Base-by-base conservation (phyloP, 2,329 filamentous ascomycete species). In the Claviceps sp. region DNA sequence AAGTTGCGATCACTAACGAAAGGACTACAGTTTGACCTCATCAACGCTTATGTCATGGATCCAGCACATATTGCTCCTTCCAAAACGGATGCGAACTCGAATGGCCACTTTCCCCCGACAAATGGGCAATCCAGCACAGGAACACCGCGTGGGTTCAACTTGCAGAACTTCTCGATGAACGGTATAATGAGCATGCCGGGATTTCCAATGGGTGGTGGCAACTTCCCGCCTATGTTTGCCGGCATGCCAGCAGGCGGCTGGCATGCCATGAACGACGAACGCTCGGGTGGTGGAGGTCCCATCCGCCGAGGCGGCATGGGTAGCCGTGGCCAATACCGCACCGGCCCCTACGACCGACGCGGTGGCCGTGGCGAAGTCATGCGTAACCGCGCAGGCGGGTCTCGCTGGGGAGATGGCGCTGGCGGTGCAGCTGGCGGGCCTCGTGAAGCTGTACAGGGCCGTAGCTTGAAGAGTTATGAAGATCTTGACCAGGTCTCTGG, bases 391-490 rank as follows among this genome's bases (percentile, higher is more conserved):
- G 64, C 69, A 47, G 73, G 76, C 50, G 60, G 70, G 60, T 80
- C 80, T 38, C 75, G 82, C 58, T 87, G 84, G 78, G 84, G 85
- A 43, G 86, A 89, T 57, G 85, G 84, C 26, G 86, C 87, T 48
- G 85, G 86, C 41, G 85, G 80, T 24, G 82, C 85, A 38, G 82
- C 85, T 2, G 84, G 90, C 55, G 90, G 89, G 0, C 91, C 93
- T 19, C 80, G 87, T 19, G 90, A 97, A 68, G 91, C 93, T 11
- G 89, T 95, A 1, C 88, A 94, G 59, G 93, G 93, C 5, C 81
- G 93, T 53, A 95, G 87, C 55, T 72, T 98, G 58, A 95, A 95
- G 77, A 96, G 89, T 67, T 98, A 98, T 65, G 94, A 98, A 68
- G 93, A 98, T 65, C 74, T 98, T 24, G 93, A 98, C 70, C 91